Base-by-base conservation (phyloP, 345 rosid species). In the Erysimum cheiranthoides region DNA sequence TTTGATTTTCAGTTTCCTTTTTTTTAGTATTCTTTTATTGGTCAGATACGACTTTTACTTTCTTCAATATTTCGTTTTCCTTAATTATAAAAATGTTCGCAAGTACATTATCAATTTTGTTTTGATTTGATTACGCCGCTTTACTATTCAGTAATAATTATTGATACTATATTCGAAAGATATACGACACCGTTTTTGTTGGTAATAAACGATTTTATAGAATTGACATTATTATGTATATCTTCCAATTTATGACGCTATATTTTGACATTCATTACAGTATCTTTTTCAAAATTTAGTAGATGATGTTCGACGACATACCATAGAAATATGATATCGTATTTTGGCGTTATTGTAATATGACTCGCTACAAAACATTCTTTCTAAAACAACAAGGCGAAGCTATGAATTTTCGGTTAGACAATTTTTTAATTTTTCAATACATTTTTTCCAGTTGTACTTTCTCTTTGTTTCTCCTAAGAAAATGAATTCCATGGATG, bases 41-140 rank as follows among this genome's bases (percentile, higher is more conserved):
- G 73, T 72, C 73, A 78, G 61, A 67, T 73, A 73, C 70, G 78
- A 67, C 81, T 78, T 78, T 78, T 67, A 60, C 64, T 73, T 61
- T 66, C 5, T 47, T 32, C 61, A 58, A 17, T 34, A 47, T 8
- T 63, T 13, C 10, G 27, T 18, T 77, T 63, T 16, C 63, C 42
- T 62, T 42, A 53, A 42, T 42, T 13, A 73, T 6, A 70, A 42
- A 52, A 34, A 30, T 65, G 39, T 8, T 53, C 0, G 6, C 18
- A 47, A 47, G 0, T 31, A 39, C 75, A 35, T 53, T 53, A 14
- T 73, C 54, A 42, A 16, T 61, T 68, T 61, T 46, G 69, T 51
- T 68, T 61, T 68, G 56, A 42, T 76, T 69, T 61, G 59, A 52
- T 70, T 39, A 12, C 61, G 53, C 73, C 54, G 13, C 61, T 38